Evolutionary conservation across 192 early-diverging fungal species (phyloP), one percentile per base, ranked within the genome.

Genomic region (Spizellomyces sp.): DNA sequence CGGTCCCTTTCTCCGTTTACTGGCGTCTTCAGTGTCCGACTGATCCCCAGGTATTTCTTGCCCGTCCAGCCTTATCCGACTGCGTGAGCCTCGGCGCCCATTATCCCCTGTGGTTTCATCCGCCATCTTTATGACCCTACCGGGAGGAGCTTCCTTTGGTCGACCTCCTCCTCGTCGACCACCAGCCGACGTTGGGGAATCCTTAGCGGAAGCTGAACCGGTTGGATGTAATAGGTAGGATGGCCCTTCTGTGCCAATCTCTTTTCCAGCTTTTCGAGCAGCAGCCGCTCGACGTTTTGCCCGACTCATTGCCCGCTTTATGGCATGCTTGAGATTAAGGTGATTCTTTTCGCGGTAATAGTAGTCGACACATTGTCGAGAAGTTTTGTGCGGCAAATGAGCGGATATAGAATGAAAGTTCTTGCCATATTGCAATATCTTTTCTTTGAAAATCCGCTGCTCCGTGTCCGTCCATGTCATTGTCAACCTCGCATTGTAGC

Each of bases 321-420:
- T 57, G 4, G 75, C 27, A 14, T 69, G 66, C 71, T 84, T 84
- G 59, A 86, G 77, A 46, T 58, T 56, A 2, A 71, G 59, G 6
- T 66, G 17, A 50, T 74, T 45, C 67, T 84, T 84, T 54, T 83
- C 77, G 6, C 80, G 77, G 63, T 86, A 86, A 64, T 81, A 86
- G 62, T 80, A 86, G 10, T 79, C 47, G 8, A 86, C 74, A 59
- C 78, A 80, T 21, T 86, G 83, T 22, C 70, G 56, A 2, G 77
- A 74, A 8, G 77, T 75, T 65, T 86, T 86, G 36, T 42, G 64
- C 9, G 71, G 74, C 17, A 86, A 45, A 6, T 56, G 21, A 1
- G 22, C 21, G 8, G 78, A 48, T 67, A 86, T 86, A 45, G 77
- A 77, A 43, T 65, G 74, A 64, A 86, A 86, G 67, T 76, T 64